phyloP scores from a whole-genome alignment of 2,329 filamentous ascomycete genomes.

The Exophiala oligosperma region DNA sequence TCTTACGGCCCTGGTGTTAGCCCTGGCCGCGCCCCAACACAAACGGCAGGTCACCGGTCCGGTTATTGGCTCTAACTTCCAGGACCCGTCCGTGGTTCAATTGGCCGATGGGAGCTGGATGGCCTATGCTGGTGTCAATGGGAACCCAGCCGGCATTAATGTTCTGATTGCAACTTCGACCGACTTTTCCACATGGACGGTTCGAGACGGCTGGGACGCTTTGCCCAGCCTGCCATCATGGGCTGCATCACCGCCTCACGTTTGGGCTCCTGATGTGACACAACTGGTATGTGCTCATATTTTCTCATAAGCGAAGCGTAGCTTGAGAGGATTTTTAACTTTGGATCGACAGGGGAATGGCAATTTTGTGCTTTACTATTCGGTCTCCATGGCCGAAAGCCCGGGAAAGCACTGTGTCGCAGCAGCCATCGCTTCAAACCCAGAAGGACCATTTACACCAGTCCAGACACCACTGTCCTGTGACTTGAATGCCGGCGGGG shows the following conservation, averaged over 20 bases:
- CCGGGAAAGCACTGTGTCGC: conserved; percentile 58
- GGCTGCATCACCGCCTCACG: conserved; percentile 43
- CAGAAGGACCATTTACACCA: conserved; percentile 56
- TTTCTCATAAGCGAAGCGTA: neutral
- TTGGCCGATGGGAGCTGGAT: conserved; percentile 51
- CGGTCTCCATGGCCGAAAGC: conserved; percentile 49
- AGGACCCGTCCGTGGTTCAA: conserved; percentile 55
- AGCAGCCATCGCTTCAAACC: conserved; percentile 50
- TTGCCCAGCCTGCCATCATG: conserved; percentile 53
- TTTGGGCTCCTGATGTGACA: conserved; percentile 64
- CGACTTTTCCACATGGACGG: conserved; percentile 50
- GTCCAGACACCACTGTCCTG: conserved; percentile 53
- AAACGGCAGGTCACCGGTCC: conserved; percentile 15
- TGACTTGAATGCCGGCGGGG: conserved; percentile 52
- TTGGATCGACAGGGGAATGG: conserved; percentile 35
- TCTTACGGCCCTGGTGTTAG: conserved; percentile 9
- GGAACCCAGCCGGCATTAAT: conserved; percentile 40
- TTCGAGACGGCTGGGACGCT: conserved; percentile 51
- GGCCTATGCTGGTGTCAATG: conserved; percentile 49
- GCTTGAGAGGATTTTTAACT: neutral
- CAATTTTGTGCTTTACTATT: conserved; percentile 53
- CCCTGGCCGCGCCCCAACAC: conserved; percentile 14
- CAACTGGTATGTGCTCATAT: conserved; percentile 38
- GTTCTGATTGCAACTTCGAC: conserved; percentile 55
- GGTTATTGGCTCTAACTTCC: conserved; percentile 47